Conservation (phyloP, 495 filamentous ascomycete species). For the Filosporella fistucella region DNA sequence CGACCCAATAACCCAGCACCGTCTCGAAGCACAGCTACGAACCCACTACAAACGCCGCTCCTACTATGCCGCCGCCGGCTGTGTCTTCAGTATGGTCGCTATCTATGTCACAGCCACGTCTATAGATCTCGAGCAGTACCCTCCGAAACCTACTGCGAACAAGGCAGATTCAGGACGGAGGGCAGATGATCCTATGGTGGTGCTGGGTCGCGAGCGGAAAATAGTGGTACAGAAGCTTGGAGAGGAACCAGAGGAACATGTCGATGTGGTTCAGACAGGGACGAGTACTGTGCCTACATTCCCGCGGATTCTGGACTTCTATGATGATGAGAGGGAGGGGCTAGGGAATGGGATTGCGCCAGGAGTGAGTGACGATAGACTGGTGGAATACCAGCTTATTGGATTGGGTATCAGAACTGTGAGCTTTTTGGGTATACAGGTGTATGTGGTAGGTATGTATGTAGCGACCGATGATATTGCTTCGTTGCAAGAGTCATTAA, state of each 20-base stretch:
- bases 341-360: constrained; percentile 19
- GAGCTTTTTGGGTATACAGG: constrained; percentile 83
- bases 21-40: constrained; percentile 32
- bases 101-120: constrained; percentile 40
- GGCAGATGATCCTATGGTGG: constrained; percentile 37
- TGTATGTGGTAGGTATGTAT: constrained; percentile 93
- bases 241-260: constrained; percentile 34
- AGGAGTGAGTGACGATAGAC: constrained; percentile 17
- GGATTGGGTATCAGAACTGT: constrained; percentile 87
- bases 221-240: constrained; percentile 44
- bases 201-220: constrained; percentile 44
- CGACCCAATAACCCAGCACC: constrained; percentile 40
- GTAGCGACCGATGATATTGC: constrained; percentile 73
- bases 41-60: constrained; percentile 41
- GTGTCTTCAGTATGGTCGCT: constrained; percentile 40
- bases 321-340: constrained; percentile 15
- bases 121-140: constrained; percentile 30
- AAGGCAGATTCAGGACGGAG: constrained; percentile 37
- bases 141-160: constrained; percentile 6
- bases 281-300: constrained; percentile 79
- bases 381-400: constrained; percentile 74
- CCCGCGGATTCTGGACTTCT: constrained; percentile 63
- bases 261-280: constrained; percentile 72
- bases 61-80: constrained; percentile 41
- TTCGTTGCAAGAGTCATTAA: constrained; percentile 38